phyloP scores from a whole-genome alignment of 2,329 filamentous ascomycete species.

The Phyllosticta citriasiana region DNA sequence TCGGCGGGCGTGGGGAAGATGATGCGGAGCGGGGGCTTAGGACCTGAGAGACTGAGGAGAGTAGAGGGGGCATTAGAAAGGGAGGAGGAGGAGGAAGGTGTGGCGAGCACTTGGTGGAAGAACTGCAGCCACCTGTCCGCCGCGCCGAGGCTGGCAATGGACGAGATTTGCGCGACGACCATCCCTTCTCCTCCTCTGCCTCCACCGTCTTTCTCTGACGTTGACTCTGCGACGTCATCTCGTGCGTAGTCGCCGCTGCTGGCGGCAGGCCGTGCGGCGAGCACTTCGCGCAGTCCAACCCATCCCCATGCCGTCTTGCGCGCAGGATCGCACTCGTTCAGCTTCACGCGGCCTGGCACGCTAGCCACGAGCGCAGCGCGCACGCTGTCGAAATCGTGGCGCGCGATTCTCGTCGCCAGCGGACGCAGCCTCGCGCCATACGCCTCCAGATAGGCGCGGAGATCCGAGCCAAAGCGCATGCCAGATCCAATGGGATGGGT shows the following conservation, averaged over 20 bases:
- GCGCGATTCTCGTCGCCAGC: constrained; percentile 48
- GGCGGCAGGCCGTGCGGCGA: constrained; percentile 30
- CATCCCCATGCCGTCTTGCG: constrained; percentile 64
- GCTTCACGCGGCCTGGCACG: constrained; percentile 57
- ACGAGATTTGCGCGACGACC: constrained; percentile 62
- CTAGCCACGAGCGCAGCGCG: constrained; percentile 67
- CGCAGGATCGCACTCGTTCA: constrained; percentile 31
- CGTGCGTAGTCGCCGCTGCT: too few species aligned
- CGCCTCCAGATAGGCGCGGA: constrained; percentile 59
- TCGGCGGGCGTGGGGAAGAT: constrained; percentile 76
- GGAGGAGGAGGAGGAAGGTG: constrained; percentile 7
- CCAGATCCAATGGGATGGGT: constrained; percentile 47
- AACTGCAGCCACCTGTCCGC: constrained; percentile 63
- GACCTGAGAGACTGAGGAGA: too few species aligned
- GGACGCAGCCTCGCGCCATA: constrained; percentile 53
- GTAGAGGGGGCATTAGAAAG: constrained; percentile 1
- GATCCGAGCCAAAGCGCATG: constrained; percentile 61
- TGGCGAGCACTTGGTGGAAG: constrained; percentile 39
- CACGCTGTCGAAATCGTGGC: constrained; percentile 61
- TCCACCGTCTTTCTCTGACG: constrained; percentile 33
- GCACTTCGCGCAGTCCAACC: constrained; percentile 52
- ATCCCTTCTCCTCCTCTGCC: constrained; percentile 10
- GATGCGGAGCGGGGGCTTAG: constrained; percentile 47
- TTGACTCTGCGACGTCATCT: constrained; percentile 11
- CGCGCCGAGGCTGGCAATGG: constrained; percentile 66